Conservation (phyloP, 2,329 filamentous ascomycete genomes). For the Fusarium camptoceras region DNA sequence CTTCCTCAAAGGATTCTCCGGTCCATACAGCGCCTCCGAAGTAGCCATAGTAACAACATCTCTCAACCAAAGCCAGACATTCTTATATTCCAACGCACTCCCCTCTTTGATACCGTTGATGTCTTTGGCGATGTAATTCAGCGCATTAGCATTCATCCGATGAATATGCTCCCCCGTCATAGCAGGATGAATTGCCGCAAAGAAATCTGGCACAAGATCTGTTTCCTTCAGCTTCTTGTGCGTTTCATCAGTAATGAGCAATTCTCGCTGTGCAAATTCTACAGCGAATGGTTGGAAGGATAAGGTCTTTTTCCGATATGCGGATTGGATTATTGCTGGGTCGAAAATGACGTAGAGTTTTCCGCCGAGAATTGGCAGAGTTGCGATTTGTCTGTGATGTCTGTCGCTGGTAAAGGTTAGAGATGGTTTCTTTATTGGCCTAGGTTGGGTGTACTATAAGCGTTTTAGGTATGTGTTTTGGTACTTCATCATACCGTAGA, state of each 20-base stretch:
- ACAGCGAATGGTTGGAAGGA: slow-evolving; percentile 58
- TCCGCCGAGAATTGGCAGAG: slow-evolving; percentile 57
- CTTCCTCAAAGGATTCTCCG: slow-evolving; percentile 22
- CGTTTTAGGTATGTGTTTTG: slow-evolving; percentile 30
- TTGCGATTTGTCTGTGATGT: slow-evolving; percentile 52
- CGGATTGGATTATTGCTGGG: slow-evolving; percentile 54
- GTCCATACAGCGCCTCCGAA: slow-evolving; percentile 22
- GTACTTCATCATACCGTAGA: slow-evolving; percentile 52
- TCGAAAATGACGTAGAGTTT: slow-evolving; percentile 60
- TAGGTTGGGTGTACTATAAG: slow-evolving; percentile 29
- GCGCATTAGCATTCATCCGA: slow-evolving; percentile 51
- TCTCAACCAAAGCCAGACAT: slow-evolving; percentile 53
- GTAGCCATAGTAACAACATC: slow-evolving; percentile 41
- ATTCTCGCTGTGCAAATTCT: slow-evolving; percentile 52
- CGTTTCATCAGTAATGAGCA: slow-evolving; percentile 50
- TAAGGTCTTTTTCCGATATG: slow-evolving; percentile 57
- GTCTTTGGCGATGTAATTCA: slow-evolving; percentile 49
- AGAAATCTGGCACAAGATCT: slow-evolving; percentile 51
- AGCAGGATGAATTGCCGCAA: slow-evolving; percentile 51
- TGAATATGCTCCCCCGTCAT: slow-evolving; percentile 50
- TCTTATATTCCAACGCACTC: slow-evolving; percentile 7
- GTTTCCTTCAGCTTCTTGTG: slow-evolving; percentile 32
- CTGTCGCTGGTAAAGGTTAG: slow-evolving; percentile 31
- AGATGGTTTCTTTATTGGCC: fast-evolving
- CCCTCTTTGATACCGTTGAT: slow-evolving; percentile 43